These are phyloP conservation scores for Neonectria hederae DNA, from an alignment of 2,329 filamentous ascomycete genomes.

Conservation along the genomic window DNA sequence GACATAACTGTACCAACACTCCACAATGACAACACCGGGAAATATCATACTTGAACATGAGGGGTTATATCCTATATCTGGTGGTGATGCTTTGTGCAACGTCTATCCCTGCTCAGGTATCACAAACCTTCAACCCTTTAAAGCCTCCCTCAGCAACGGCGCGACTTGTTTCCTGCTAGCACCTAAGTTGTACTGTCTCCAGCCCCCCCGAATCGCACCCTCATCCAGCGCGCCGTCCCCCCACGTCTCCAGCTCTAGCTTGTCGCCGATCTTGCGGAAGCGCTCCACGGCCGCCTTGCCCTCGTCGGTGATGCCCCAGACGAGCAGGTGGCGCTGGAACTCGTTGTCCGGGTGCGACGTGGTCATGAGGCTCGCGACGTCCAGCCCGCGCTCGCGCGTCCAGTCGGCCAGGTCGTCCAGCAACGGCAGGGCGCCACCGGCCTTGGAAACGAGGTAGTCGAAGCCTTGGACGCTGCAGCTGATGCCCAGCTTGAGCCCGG, in stretches of 20 bases:
- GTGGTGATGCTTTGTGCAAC: slow-evolving; percentile 4
- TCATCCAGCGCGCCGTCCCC: slow-evolving; percentile 57
- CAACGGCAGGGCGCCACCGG: slow-evolving; percentile 57
- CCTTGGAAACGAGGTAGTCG: slow-evolving; percentile 65
- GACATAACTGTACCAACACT: slow-evolving; percentile 23
- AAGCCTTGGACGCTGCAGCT: slow-evolving; percentile 72
- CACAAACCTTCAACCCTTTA: slow-evolving; percentile 45
- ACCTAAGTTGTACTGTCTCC: slow-evolving; percentile 71
- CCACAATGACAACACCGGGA: slow-evolving; percentile 1
- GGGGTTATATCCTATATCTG: not conserved
- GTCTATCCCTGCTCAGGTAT: not conserved
- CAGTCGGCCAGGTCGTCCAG: slow-evolving; percentile 61
- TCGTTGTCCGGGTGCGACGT: slow-evolving; percentile 62
- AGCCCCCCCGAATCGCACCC: slow-evolving; percentile 65
- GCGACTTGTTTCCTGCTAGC: slow-evolving; percentile 76
- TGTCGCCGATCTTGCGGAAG: slow-evolving; percentile 61
- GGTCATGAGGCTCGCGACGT: slow-evolving; percentile 75
- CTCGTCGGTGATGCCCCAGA: slow-evolving; percentile 67
- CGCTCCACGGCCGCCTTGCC: slow-evolving; percentile 60
- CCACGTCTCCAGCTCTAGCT: slow-evolving; percentile 68
- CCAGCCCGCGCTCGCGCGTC: slow-evolving; percentile 65
- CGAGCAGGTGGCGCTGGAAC: slow-evolving; percentile 73
- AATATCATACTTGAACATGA: slow-evolving; percentile 7
- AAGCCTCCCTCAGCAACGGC: slow-evolving; percentile 68
- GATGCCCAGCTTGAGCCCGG: slow-evolving; percentile 69